phyloP scores from a whole-genome alignment of 2,329 filamentous ascomycete species.

The Byssothecium circinans region DNA sequence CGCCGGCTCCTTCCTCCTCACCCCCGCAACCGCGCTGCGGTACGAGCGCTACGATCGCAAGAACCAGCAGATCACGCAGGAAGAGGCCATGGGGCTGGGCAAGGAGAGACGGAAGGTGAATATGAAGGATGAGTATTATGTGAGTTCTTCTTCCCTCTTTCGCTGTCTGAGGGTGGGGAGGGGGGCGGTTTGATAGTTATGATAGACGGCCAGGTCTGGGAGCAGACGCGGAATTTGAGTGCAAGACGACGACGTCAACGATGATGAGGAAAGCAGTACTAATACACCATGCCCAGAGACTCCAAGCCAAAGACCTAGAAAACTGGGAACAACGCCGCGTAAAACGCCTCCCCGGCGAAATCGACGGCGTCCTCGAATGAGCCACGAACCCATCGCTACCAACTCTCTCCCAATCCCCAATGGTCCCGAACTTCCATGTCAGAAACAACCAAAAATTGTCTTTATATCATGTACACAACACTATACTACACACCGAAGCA shows the following conservation, averaged over 20 bases:
- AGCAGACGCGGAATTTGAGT: too few species aligned
- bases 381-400: conserved; percentile 3
- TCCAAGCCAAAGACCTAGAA: conserved; percentile 87
- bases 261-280: background rate
- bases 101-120: conserved; percentile 71
- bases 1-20: conserved; percentile 89
- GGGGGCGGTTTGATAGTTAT: too few species aligned
- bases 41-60: conserved; percentile 93
- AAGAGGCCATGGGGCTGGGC: conserved; percentile 83
- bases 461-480: too few species aligned
- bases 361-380: conserved; percentile 70
- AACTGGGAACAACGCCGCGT: conserved; percentile 97
- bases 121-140: conserved; percentile 85
- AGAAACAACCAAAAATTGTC: too few species aligned
- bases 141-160: conserved; percentile 50
- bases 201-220: too few species aligned
- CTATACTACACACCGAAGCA: too few species aligned
- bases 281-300: conserved; percentile 56
- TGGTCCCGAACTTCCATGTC: too few species aligned
- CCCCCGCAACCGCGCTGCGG: conserved; percentile 86
- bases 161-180: background rate
- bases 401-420: too few species aligned
- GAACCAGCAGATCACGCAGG: conserved; percentile 79
- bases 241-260: too few species aligned
- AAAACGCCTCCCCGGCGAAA: conserved; percentile 84